Percentiles rank a stretch among this genome's conserved stretches.
Evolutionary conservation across 116 monocot species (phyloP).

Genomic region (Cymodocea nodosa): DNA sequence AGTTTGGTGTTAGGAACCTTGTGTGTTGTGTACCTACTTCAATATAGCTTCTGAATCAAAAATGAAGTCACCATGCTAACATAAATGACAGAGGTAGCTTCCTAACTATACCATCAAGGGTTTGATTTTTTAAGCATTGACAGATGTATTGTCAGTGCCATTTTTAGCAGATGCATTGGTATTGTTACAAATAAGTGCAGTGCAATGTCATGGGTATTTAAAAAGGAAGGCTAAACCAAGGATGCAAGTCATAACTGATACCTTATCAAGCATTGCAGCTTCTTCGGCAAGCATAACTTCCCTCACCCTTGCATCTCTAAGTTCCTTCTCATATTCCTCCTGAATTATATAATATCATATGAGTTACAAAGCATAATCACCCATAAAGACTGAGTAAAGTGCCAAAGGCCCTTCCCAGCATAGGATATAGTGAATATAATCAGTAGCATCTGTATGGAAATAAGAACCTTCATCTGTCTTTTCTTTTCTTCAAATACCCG

Average conservation of each 20-base stretch:
- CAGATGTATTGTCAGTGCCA: not conserved
- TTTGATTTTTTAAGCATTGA: too few relatives aligned
- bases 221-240: too few relatives aligned
- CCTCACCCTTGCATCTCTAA: slow-evolving; percentile 76
- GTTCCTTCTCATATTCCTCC: slow-evolving; percentile 87
- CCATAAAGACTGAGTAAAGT: not conserved
- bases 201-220: too few relatives aligned
- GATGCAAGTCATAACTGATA: slow-evolving; percentile 1
- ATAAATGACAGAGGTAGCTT: too few relatives aligned
- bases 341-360: slow-evolving; percentile 9
- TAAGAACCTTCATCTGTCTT: slow-evolving; percentile 59
- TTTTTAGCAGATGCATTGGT: not conserved
- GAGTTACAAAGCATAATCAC: not conserved
- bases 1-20: too few relatives aligned
- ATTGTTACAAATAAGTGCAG: too few relatives aligned
- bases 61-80: too few relatives aligned
- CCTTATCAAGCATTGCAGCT: slow-evolving; percentile 88
- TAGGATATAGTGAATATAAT: not conserved
- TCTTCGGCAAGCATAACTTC: slow-evolving; percentile 93
- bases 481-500: slow-evolving; percentile 69
- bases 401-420: not conserved
- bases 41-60: too few relatives aligned
- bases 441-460: not conserved
- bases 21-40: too few relatives aligned
- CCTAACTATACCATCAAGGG: too few relatives aligned